phyloP scores from a whole-genome alignment of 2,329 filamentous ascomycete species.

The Fusarium phyllophilum region DNA sequence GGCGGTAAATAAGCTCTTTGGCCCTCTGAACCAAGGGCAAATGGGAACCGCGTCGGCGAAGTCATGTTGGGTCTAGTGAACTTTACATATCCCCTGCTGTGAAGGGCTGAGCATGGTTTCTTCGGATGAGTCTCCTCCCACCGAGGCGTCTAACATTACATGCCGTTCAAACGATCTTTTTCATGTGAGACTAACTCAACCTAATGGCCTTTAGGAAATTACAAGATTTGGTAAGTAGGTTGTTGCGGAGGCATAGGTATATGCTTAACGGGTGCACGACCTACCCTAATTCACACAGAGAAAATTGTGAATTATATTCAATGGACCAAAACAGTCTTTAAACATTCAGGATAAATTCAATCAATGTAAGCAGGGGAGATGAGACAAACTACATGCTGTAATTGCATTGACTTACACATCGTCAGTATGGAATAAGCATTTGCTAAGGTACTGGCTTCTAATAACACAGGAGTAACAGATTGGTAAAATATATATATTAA shows the following conservation, averaged over 20 bases:
- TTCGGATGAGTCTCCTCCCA: no score
- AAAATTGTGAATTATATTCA: no score
- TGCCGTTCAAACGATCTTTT: background rate
- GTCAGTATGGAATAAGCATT: no score
- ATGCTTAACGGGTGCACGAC: background rate
- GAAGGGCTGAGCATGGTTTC: background rate
- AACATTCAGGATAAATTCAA: no score
- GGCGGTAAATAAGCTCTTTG: background rate
- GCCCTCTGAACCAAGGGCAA: background rate
- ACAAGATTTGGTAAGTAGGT: background rate
- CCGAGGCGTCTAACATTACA: background rate
- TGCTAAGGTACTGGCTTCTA: no score
- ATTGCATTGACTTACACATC: no score
- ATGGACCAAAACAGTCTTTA: no score
- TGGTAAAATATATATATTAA: background rate
- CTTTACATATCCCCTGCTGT: background rate
- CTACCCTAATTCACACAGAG: background rate
- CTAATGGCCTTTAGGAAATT: background rate
- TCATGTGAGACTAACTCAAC: background rate
- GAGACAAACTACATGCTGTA: no score
- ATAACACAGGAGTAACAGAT: background rate
- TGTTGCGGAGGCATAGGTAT: background rate
- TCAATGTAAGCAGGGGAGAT: no score
- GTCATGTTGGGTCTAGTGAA: background rate
- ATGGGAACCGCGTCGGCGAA: background rate